Evolutionary conservation across 2,329 filamentous ascomycete genomes (phyloP).

Genomic region (Xenoacremonium recifei): DNA sequence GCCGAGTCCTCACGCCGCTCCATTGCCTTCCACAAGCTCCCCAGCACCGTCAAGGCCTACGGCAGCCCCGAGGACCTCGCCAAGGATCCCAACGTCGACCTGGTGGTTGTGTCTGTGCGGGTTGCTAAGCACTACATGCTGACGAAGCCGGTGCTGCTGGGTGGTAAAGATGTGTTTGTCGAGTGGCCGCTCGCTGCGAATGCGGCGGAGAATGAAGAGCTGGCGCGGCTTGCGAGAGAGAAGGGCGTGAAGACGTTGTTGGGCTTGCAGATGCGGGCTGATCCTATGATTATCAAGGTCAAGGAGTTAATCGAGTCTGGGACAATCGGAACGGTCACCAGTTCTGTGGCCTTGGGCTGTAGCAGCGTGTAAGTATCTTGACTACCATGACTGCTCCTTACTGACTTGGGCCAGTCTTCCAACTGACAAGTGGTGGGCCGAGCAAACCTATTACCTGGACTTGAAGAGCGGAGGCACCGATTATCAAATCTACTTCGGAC

Average conservation of each 20-base stretch:
- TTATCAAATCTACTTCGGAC: constrained; percentile 10
- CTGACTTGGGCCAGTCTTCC: too few relatives aligned
- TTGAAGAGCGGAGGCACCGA: constrained; percentile 10
- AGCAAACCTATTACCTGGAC: constrained; percentile 5
- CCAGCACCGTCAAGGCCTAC: constrained; percentile 39
- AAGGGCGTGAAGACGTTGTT: constrained; percentile 39
- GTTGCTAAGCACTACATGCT: constrained; percentile 47
- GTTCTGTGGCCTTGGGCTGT: constrained; percentile 3
- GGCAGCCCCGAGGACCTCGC: constrained; percentile 45
- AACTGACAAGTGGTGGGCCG: background rate
- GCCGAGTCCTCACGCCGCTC: constrained; percentile 40
- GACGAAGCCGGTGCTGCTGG: constrained; percentile 40
- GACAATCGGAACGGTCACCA: constrained; percentile 9
- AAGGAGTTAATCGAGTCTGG: constrained; percentile 13
- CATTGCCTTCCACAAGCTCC: constrained; percentile 40
- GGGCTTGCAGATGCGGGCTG: constrained; percentile 45
- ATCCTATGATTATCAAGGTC: constrained; percentile 31
- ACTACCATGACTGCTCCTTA: too few relatives aligned
- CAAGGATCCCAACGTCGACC: constrained; percentile 45
- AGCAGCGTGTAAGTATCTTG: constrained; percentile 1
- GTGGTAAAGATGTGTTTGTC: constrained; percentile 25
- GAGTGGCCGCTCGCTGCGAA: constrained; percentile 21
- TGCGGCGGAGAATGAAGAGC: constrained; percentile 34
- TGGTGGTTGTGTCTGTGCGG: constrained; percentile 49
- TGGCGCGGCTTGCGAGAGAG: constrained; percentile 33